Percentiles rank a stretch among this genome's conserved stretches.
Evolutionary conservation across 495 filamentous ascomycete genomes (phyloP).

Genomic region (Podospora tetraspora): DNA sequence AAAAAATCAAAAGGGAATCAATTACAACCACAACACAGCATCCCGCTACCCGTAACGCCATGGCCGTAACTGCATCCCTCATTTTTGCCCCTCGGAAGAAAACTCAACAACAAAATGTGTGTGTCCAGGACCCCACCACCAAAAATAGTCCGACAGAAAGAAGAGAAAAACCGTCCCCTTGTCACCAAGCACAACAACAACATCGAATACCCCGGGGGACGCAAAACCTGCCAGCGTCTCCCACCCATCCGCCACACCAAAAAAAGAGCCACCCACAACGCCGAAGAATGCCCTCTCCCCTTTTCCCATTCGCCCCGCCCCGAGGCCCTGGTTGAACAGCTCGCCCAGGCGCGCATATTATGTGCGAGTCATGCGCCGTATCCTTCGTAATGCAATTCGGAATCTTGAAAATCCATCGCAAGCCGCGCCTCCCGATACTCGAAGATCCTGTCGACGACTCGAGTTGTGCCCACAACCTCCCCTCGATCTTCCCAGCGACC

Average conservation of each 20-base stretch:
- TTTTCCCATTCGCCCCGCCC: slow-evolving; percentile 1
- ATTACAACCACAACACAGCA: background rate
- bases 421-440: background rate
- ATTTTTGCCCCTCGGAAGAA: background rate
- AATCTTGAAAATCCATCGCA: background rate
- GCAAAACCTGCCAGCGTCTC: background rate
- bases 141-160: slow-evolving; percentile 1
- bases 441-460: background rate
- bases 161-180: background rate
- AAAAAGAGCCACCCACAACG: background rate
- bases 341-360: background rate
- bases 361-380: background rate
- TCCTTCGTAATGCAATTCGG: background rate
- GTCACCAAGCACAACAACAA: background rate
- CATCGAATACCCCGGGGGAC: background rate
- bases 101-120: background rate
- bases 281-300: slow-evolving; percentile 1
- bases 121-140: background rate
- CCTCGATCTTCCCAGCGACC: background rate
- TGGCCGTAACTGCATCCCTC: background rate
- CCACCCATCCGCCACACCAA: background rate
- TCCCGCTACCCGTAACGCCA: background rate
- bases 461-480: background rate
- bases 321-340: background rate
- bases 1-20: background rate